Percentiles rank a stretch among this genome's conserved stretches.
These are phyloP conservation scores for Sutorius eximius DNA, from an alignment of 1,284 basidiomycete species.

Conservation along the genomic window DNA sequence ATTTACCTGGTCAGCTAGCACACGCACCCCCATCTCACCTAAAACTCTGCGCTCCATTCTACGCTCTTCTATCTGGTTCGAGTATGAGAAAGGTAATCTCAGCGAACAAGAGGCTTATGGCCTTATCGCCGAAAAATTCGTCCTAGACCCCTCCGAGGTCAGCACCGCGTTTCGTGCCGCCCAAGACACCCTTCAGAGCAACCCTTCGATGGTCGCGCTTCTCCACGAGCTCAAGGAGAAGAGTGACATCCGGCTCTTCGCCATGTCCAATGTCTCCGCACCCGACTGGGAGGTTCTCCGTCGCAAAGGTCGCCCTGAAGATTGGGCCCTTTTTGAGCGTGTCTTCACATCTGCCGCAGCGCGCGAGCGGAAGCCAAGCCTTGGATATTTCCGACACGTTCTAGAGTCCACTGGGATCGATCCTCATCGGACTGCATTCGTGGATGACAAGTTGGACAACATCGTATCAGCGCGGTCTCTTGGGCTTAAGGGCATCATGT, in stretches of 20 bases:
- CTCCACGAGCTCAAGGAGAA: slow-evolving; percentile 16
- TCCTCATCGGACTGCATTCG: slow-evolving; percentile 23
- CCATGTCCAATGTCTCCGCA: slow-evolving; percentile 26
- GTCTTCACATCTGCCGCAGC: slow-evolving; percentile 24
- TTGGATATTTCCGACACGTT: slow-evolving; percentile 24
- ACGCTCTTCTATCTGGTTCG: slow-evolving; percentile 22
- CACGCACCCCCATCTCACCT: slow-evolving; percentile 18
- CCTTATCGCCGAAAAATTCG: slow-evolving; percentile 13
- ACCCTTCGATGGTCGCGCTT: slow-evolving; percentile 15
- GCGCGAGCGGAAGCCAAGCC: slow-evolving; percentile 25
- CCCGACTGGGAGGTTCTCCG: slow-evolving; percentile 26
- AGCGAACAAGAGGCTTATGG: slow-evolving; percentile 15
- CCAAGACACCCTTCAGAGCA: slow-evolving; percentile 10
- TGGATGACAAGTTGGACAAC: slow-evolving; percentile 26
- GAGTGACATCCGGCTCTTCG: slow-evolving; percentile 13
- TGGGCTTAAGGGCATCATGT: slow-evolving; percentile 24
- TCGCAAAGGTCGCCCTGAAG: slow-evolving; percentile 8
- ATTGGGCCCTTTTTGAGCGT: slow-evolving; percentile 27
- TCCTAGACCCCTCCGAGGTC: slow-evolving; percentile 15
- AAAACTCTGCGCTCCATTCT: slow-evolving; percentile 14
- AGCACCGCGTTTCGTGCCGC: slow-evolving; percentile 9
- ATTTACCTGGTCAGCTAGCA: slow-evolving; percentile 25
- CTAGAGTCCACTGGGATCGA: slow-evolving; percentile 21
- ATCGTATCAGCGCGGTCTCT: slow-evolving; percentile 23
- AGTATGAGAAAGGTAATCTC: slow-evolving; percentile 27